phyloP scores from a whole-genome alignment of 208 protist species.

The Crithidia fasciculata region DNA sequence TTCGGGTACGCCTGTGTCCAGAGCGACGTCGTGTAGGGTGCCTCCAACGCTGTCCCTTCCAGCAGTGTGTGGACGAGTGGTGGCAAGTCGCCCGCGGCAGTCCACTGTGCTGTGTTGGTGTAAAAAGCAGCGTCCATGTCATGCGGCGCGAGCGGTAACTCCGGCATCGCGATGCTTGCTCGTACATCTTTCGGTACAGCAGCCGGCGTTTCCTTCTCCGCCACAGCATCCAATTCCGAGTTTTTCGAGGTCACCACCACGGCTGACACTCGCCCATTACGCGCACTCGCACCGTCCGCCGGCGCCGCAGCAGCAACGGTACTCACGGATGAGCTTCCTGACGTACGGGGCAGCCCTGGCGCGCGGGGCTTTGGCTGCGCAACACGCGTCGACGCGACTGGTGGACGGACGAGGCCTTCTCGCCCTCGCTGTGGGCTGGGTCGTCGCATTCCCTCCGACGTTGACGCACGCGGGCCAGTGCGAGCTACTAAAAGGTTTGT shows the following conservation, averaged over 20 bases:
- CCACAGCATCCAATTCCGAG: too few relatives aligned
- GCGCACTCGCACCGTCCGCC: neutral
- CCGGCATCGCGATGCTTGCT: neutral
- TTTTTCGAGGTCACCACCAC: too few relatives aligned
- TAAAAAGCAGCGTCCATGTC: constrained; percentile 32
- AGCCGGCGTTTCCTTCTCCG: neutral
- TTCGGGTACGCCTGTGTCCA: constrained; percentile 60
- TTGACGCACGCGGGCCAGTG: neutral
- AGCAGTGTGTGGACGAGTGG: constrained; percentile 41
- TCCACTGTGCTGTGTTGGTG: constrained; percentile 22
- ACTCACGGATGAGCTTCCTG: neutral
- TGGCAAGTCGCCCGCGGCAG: constrained; percentile 21
- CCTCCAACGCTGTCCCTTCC: constrained; percentile 58
- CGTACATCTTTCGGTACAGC: neutral
- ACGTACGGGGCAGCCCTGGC: constrained; percentile 2
- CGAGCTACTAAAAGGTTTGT: too few relatives aligned
- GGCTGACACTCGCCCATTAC: too few relatives aligned
- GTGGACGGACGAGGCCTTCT: neutral
- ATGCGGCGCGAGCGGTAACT: constrained; percentile 16
- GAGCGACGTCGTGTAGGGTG: constrained; percentile 68
- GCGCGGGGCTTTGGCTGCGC: constrained; percentile 10
- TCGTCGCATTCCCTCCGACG: constrained; percentile 2
- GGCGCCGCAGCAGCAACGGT: neutral
- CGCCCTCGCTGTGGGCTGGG: constrained; percentile 4
- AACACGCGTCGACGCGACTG: neutral